These are phyloP conservation scores for Simplicillium aogashimaense DNA, from an alignment of 2,329 filamentous ascomycete genomes.

Conservation along the genomic window DNA sequence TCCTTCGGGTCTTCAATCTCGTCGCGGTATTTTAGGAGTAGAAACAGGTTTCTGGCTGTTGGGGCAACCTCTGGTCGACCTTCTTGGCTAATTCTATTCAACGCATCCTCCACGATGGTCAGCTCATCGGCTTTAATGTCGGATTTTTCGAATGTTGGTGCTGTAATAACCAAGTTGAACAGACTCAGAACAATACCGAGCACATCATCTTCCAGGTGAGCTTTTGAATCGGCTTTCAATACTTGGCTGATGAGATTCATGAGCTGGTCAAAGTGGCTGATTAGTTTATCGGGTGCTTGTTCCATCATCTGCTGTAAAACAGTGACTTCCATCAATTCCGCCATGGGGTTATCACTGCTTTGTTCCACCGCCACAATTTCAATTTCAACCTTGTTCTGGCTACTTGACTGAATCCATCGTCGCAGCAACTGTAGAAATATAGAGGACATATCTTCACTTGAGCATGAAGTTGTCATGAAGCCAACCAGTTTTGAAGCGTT, in stretches of 20 bases:
- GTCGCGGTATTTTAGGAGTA: slow-evolving; percentile 46
- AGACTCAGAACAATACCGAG: slow-evolving; percentile 47
- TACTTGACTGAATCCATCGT: slow-evolving; percentile 39
- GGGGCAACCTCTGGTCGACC: slow-evolving; percentile 31
- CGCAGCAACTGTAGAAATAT: slow-evolving; percentile 52
- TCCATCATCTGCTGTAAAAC: slow-evolving; percentile 58
- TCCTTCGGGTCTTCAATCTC: slow-evolving; percentile 37
- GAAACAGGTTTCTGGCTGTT: slow-evolving; percentile 45
- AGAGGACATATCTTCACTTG: slow-evolving; percentile 45
- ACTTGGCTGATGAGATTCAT: slow-evolving; percentile 55
- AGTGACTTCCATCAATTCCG: slow-evolving; percentile 46
- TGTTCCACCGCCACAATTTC: slow-evolving; percentile 19
- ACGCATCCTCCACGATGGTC: slow-evolving; percentile 34
- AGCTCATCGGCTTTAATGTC: slow-evolving; percentile 32
- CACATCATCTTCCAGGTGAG: slow-evolving; percentile 34
- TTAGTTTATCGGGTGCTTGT: slow-evolving; percentile 51
- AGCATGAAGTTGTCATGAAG: slow-evolving; percentile 37
- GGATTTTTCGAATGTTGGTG: slow-evolving; percentile 43
- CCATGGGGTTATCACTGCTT: slow-evolving; percentile 28
- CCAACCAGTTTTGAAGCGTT: slow-evolving; percentile 38
- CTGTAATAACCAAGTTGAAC: slow-evolving; percentile 49
- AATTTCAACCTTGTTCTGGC: slow-evolving; percentile 13
- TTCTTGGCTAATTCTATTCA: slow-evolving; percentile 30
- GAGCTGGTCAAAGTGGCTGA: slow-evolving; percentile 53
- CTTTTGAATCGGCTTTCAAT: slow-evolving; percentile 34